These are phyloP conservation scores for Penicillium hesseltinei DNA, from an alignment of 2,329 filamentous ascomycete species.

Conservation along the genomic window DNA sequence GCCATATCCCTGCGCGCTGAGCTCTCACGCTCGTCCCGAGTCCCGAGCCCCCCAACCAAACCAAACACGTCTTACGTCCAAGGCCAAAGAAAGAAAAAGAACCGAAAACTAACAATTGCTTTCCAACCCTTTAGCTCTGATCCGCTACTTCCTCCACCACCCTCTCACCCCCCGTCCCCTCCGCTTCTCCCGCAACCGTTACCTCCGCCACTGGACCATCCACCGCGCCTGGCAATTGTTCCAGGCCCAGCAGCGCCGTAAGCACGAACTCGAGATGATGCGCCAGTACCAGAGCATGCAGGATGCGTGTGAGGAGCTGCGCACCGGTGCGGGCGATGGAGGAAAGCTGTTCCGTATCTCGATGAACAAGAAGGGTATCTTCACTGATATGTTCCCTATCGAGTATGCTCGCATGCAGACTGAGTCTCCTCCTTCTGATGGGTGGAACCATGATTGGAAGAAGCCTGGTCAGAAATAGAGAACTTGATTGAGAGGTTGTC, in stretches of 20 bases:
- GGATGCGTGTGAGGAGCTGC: constrained; percentile 79
- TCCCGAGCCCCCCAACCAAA: background rate
- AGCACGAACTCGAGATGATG: constrained; percentile 68
- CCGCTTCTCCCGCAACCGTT: constrained; percentile 81
- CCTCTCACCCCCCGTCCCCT: constrained; percentile 71
- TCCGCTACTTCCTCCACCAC: constrained; percentile 69
- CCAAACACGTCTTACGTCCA: background rate
- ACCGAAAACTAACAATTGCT: constrained; percentile 15
- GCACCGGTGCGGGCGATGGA: constrained; percentile 51
- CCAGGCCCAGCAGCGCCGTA: constrained; percentile 65
- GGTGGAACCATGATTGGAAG: constrained; percentile 96
- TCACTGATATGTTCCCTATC: constrained; percentile 73
- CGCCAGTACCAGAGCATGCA: constrained; percentile 80
- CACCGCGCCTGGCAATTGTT: constrained; percentile 91
- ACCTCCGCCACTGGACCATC: constrained; percentile 97
- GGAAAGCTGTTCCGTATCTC: constrained; percentile 75
- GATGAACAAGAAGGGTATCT: constrained; percentile 87
- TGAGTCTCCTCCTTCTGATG: constrained; percentile 71
- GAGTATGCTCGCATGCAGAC: constrained; percentile 77
- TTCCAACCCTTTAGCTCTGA: constrained; percentile 51
- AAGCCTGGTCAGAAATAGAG: constrained; percentile 43
- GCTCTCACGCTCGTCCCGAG: background rate
- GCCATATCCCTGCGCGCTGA: background rate
- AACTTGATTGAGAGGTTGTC: background rate
- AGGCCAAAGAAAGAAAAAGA: constrained; percentile 15